Conservation (phyloP, 1,284 basidiomycete species). For the Trichosporon inkin region DNA sequence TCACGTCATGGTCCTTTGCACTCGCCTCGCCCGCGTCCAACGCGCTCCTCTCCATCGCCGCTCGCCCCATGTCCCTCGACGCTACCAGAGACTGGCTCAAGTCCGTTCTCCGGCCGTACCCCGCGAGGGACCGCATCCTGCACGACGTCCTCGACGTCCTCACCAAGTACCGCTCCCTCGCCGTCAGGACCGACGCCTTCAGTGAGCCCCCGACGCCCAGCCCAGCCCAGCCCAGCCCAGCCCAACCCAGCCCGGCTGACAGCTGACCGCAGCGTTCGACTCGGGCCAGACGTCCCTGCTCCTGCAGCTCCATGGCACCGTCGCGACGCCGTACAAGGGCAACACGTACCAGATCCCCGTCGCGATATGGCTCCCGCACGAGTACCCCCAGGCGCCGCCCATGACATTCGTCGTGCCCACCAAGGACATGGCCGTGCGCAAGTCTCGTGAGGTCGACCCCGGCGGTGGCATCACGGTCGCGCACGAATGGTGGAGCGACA, state of each 20-base stretch:
- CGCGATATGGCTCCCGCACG: constrained; percentile 76
- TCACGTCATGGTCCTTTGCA: no score
- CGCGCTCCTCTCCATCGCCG: not conserved
- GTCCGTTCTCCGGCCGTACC: constrained; percentile 64
- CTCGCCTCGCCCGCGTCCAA: no score
- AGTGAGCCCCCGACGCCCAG: no score
- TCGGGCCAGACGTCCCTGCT: constrained; percentile 88
- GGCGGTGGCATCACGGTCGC: constrained; percentile 55
- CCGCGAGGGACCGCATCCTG: constrained; percentile 57
- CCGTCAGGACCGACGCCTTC: constrained; percentile 88
- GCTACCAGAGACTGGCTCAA: constrained; percentile 66
- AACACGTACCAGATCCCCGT: constrained; percentile 90
- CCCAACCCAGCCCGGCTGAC: no score
- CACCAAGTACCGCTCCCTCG: constrained; percentile 60
- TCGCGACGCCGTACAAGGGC: constrained; percentile 76
- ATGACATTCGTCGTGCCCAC: constrained; percentile 95
- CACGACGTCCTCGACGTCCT: constrained; percentile 67
- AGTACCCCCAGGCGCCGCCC: constrained; percentile 76
- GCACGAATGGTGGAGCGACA: constrained; percentile 72
- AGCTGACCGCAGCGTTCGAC: constrained; percentile 66
- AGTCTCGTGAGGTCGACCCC: constrained; percentile 71
- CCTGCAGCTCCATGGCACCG: constrained; percentile 81
- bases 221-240: no score
- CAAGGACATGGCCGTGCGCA: constrained; percentile 79
- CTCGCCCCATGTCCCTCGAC: constrained; percentile 26